Base-by-base conservation (phyloP, 768 basidiomycete genomes). In the Lactarius deliciosus region DNA sequence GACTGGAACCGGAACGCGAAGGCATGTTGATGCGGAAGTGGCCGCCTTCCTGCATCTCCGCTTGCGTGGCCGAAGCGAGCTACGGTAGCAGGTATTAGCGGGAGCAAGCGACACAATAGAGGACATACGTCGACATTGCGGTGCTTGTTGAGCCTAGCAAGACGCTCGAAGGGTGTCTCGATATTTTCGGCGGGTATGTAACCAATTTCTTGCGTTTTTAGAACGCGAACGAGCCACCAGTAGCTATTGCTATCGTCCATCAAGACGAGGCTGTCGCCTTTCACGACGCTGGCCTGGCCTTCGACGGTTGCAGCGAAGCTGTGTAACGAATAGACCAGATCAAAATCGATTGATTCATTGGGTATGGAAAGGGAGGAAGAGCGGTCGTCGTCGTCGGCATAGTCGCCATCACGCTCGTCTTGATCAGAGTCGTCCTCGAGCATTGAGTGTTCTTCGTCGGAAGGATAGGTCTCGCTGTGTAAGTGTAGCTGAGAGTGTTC, bases 111-210 rank as follows among this genome's bases (percentile, higher is more conserved):
- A 50, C 56, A 55, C 40, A 53, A 47, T 15, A 22, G 22, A 22
- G 55, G 15, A 81, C 92, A 74, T 76, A 96, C 94, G 76, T 98
- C 96, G 62, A 98, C 90, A 76, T 99, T 99, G 36, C 96, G 84
- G 74, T 97, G 94, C 75, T 98, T 98, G 80, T 99, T 98, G 63
- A 98, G 82, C 64, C 97, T 81, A 0, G 97, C 97, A 7, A 98
- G 84, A 41, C 97, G 85, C 75, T 99, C 97, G 72, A 94, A 97
- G 0, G 97, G 97, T 0, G 97, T 99, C 76, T 99, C 97, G 71
- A 99, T 98, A 76, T 98, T 98, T 79, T 99, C 97, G 0, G 97
- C 97, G 20, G 97, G 97, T 59, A 99, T 98, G 76, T 99, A 99
- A 0, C 97, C 97, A 18, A 99, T 94, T 73, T 97, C 95, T 77